phyloP scores from a whole-genome alignment of 2,329 filamentous ascomycete species.

The Paecilomyces dactylethromorphus region DNA sequence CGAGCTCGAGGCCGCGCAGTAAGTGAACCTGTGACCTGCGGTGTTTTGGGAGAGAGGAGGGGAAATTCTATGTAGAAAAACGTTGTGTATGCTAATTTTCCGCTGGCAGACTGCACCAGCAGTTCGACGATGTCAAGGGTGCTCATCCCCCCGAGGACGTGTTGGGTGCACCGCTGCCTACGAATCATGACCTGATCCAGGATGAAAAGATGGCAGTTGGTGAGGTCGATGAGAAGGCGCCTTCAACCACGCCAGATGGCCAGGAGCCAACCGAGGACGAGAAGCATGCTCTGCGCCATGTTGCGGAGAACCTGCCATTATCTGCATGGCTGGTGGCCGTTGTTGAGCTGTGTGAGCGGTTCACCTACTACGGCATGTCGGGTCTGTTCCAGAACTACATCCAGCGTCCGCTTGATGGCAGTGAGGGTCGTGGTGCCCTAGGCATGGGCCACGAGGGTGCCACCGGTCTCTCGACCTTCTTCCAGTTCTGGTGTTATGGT shows the following conservation, averaged over 20 bases:
- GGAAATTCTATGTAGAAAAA: not conserved
- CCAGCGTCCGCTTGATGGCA: slow-evolving; percentile 33
- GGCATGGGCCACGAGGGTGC: slow-evolving; percentile 40
- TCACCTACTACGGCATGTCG: slow-evolving; percentile 52
- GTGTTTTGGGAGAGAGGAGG: not conserved
- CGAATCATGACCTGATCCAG: not conserved
- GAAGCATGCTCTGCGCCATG: slow-evolving; percentile 43
- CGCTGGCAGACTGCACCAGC: slow-evolving; percentile 3
- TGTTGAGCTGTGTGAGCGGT: slow-evolving; percentile 53
- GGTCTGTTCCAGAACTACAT: slow-evolving; percentile 54
- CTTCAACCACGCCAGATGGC: slow-evolving; percentile 36
- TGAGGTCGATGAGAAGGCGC: slow-evolving; percentile 24
- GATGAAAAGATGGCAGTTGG: not conserved
- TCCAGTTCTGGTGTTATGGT: slow-evolving; percentile 51
- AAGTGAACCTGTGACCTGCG: not conserved
- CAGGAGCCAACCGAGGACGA: slow-evolving; percentile 50
- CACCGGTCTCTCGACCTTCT: slow-evolving; percentile 47
- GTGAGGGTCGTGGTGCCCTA: slow-evolving; percentile 33
- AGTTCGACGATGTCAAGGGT: slow-evolving; percentile 5
- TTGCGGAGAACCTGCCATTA: slow-evolving; percentile 50
- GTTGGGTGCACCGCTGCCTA: slow-evolving; percentile 3
- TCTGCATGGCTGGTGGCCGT: slow-evolving; percentile 52
- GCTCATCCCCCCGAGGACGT: slow-evolving; percentile 4
- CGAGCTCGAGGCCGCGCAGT: not conserved
- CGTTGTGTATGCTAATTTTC: not conserved